Evolutionary conservation across 768 basidiomycete genomes (phyloP), one percentile per base, ranked within the genome.

Genomic region (Cantharellus cinnabarinus): DNA sequence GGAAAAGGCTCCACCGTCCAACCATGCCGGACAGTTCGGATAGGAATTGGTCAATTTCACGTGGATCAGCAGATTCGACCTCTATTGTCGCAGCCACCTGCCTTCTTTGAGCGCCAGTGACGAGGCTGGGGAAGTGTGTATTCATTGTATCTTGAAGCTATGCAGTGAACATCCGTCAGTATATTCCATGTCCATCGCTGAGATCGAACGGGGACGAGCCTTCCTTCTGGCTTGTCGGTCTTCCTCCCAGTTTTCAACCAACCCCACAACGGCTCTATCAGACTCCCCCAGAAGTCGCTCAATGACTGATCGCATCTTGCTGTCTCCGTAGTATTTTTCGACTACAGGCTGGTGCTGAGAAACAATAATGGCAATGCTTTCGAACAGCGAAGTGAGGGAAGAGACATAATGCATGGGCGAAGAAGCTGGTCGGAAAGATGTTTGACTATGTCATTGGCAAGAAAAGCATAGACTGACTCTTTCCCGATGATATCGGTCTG

Each of bases 341-440:
- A 99, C 93, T 3, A 99, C 81, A 2, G 90, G 88, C 64, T 95
- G 94, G 67, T 99, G 95, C 66, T 99, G 95, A 65, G 94, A 90
- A 29, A 99, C 83, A 63, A 99, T 90, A 74, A 89, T 80, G 0
- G 93, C 95, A 56, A 99, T 84, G 59, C 83, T 85, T 71, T 99
- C 95, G 64, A 98, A 91, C 1, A 99, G 77, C 3, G 88, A 82
- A 2, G 94, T 97, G 58, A 99, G 72, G 5, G 83, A 78, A 2
- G 89, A 82, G 63, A 95, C 81, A 67, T 89, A 98, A 71, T 95
- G 94, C 37, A 90, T 70, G 0, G 94, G 85, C 0, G 91, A 94
- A 4, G 90, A 90, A 1, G 87, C 94, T 95, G 68, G 29, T 53
- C 56, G 42, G 64, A 58, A 52, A 35, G 58, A 34, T 44, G 52